A percentile compares a stretch with the other conserved stretches of the same genome.
Evolutionary conservation across 1,139 yeast species (phyloP).

Genomic region (Petasospora rhodanensis): DNA sequence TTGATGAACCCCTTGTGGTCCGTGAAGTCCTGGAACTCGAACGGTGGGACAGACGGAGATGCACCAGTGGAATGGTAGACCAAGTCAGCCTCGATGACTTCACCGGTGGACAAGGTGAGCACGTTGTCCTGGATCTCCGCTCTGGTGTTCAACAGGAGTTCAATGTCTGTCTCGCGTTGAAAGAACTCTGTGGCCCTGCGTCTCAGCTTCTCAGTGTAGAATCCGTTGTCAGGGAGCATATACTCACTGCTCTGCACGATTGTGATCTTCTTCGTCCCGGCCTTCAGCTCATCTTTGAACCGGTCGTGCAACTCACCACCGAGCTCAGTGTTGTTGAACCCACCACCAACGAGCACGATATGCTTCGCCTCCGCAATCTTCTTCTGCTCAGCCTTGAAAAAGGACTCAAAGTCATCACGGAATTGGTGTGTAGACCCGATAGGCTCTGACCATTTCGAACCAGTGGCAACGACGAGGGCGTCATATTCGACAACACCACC

Average conservation of each 20-base stretch:
- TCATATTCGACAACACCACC: slow-evolving; percentile 5
- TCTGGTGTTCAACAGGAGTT: slow-evolving; percentile 10
- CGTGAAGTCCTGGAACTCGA: slow-evolving; percentile 13
- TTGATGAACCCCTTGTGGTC: slow-evolving; percentile 22
- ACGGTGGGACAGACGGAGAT: slow-evolving; percentile 23
- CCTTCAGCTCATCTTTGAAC: slow-evolving; percentile 11
- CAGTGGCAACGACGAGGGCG: slow-evolving; percentile 21
- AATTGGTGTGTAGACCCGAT: slow-evolving; percentile 14
- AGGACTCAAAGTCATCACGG: slow-evolving; percentile 12
- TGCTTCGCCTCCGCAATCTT: slow-evolving; percentile 19
- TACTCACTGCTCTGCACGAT: slow-evolving; percentile 21
- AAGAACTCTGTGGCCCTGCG: slow-evolving; percentile 11
- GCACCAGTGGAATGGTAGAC: slow-evolving; percentile 22
- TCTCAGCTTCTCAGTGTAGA: slow-evolving; percentile 12
- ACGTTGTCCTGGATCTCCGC: slow-evolving; percentile 8
- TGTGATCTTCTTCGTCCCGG: slow-evolving; percentile 21
- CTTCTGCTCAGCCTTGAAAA: slow-evolving; percentile 12
- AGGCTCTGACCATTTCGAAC: slow-evolving; percentile 26
- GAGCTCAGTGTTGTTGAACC: slow-evolving; percentile 26
- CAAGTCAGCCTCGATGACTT: slow-evolving; percentile 19
- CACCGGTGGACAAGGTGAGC: slow-evolving; percentile 8
- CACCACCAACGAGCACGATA: slow-evolving; percentile 29
- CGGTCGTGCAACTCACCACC: slow-evolving; percentile 26
- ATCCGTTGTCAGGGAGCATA: slow-evolving; percentile 16
- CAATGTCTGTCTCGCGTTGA: slow-evolving; percentile 7